phyloP scores from a whole-genome alignment of 495 filamentous ascomycete genomes.

The Podospora appendiculata region DNA sequence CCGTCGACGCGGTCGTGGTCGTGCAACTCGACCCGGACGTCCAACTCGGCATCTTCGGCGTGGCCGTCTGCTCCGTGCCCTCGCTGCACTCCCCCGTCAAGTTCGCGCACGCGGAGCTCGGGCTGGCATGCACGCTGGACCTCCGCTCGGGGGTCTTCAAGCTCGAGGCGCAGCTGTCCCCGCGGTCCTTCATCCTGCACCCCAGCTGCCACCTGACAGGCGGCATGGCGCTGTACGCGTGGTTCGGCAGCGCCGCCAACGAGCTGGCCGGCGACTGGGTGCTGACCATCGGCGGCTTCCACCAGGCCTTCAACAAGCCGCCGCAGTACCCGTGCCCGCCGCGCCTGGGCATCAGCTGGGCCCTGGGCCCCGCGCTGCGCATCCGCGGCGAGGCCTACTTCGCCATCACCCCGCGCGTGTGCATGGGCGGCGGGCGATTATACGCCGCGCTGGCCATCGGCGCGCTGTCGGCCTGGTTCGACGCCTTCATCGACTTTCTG shows the following conservation, averaged over 20 bases:
- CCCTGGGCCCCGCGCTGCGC: constrained; percentile 18
- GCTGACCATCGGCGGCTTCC: constrained; percentile 46
- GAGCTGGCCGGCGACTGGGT: constrained; percentile 37
- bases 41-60: constrained; percentile 30
- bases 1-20: constrained; percentile 30
- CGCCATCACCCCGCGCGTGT: constrained; percentile 42
- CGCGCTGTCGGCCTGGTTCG: constrained; percentile 30
- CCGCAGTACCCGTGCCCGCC: constrained; percentile 33
- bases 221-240: constrained; percentile 37
- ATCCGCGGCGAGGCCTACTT: constrained; percentile 42
- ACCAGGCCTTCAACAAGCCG: constrained; percentile 30
- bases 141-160: constrained; percentile 26
- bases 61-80: constrained; percentile 29
- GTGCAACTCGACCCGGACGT: constrained; percentile 20
- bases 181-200: constrained; percentile 32
- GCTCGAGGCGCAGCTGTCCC: constrained; percentile 35
- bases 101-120: constrained; percentile 33
- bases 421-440: constrained; percentile 40
- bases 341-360: constrained; percentile 37
- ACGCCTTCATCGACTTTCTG: constrained; percentile 36
- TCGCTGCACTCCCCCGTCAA: constrained; percentile 3
- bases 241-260: constrained; percentile 28
- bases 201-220: constrained; percentile 38
- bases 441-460: constrained; percentile 21
- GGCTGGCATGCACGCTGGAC: constrained; percentile 27